Conservation (phyloP, 1,284 basidiomycete species). For the Cutaneotrichosporon sp. region DNA sequence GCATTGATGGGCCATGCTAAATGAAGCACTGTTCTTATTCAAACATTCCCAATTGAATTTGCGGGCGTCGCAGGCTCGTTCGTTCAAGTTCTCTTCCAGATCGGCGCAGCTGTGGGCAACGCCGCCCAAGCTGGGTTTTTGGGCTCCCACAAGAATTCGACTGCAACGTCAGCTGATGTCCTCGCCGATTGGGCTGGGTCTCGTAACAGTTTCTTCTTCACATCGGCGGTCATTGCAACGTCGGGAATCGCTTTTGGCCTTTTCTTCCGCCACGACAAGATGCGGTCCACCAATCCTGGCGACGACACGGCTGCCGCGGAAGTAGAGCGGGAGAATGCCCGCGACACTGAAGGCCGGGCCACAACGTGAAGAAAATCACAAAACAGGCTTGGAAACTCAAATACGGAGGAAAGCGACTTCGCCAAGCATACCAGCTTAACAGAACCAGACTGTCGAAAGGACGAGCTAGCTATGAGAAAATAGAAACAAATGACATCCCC, state of each 20-base stretch:
- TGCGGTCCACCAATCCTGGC: neutral
- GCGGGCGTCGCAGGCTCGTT: slow-evolving; percentile 40
- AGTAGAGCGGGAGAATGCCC: neutral
- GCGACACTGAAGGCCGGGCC: neutral
- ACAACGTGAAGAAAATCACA: too few relatives aligned
- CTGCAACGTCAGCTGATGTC: neutral
- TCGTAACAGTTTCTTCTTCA: slow-evolving; percentile 39
- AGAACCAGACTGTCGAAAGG: too few relatives aligned
- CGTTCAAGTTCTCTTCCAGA: slow-evolving; percentile 44
- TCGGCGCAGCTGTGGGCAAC: slow-evolving; percentile 44
- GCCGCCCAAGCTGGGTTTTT: slow-evolving; percentile 41
- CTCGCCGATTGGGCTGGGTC: slow-evolving; percentile 35
- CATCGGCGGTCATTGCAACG: slow-evolving; percentile 32
- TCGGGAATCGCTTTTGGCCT: slow-evolving; percentile 37
- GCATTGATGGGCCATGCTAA: neutral
- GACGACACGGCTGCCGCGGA: neutral
- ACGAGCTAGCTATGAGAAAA: too few relatives aligned
- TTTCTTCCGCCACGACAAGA: slow-evolving; percentile 37
- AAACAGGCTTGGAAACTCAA: too few relatives aligned
- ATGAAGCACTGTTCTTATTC: slow-evolving; percentile 28
- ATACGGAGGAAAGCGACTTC: too few relatives aligned
- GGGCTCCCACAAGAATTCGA: slow-evolving; percentile 24
- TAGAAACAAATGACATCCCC: too few relatives aligned
- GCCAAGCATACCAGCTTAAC: too few relatives aligned
- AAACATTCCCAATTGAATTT: slow-evolving; percentile 35